Conservation (phyloP, 2,329 filamentous ascomycete species). For the Hysterium pulicare region DNA sequence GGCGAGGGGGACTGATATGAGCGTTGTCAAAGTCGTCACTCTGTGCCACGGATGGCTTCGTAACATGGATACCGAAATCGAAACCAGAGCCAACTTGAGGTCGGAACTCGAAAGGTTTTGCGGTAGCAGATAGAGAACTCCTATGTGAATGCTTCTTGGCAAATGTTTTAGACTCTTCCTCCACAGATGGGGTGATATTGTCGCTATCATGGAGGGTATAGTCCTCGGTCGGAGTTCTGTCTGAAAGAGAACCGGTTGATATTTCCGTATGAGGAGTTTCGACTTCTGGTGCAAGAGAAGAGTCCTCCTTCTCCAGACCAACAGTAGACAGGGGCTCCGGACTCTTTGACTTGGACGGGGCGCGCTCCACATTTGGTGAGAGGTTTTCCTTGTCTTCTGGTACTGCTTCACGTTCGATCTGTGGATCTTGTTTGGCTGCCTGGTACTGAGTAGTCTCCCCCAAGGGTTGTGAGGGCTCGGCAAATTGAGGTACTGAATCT, state of each 20-base stretch:
- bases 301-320: conserved; percentile 9
- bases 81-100: conserved; percentile 29
- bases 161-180: conserved; percentile 19
- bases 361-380: conserved; percentile 23
- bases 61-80: conserved; percentile 38
- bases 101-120: conserved; percentile 62
- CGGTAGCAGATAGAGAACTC: conserved; percentile 66
- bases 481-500: conserved; percentile 73
- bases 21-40: conserved; percentile 20
- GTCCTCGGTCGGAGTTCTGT: conserved; percentile 19
- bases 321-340: conserved; percentile 18
- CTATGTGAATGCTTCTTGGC: conserved; percentile 32
- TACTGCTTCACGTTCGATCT: conserved; percentile 19
- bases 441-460: conserved; percentile 25
- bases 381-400: conserved; percentile 37
- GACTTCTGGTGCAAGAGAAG: conserved; percentile 8
- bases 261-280: conserved; percentile 16
- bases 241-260: conserved; percentile 8
- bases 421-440: conserved; percentile 17
- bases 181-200: conserved; percentile 26
- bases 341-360: conserved; percentile 26
- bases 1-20: conserved; percentile 15
- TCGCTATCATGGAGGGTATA: conserved; percentile 26
- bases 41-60: conserved; percentile 31
- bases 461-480: conserved; percentile 42